Conservation (phyloP, 148 eudicot species). For the Nepenthes gracilis region DNA sequence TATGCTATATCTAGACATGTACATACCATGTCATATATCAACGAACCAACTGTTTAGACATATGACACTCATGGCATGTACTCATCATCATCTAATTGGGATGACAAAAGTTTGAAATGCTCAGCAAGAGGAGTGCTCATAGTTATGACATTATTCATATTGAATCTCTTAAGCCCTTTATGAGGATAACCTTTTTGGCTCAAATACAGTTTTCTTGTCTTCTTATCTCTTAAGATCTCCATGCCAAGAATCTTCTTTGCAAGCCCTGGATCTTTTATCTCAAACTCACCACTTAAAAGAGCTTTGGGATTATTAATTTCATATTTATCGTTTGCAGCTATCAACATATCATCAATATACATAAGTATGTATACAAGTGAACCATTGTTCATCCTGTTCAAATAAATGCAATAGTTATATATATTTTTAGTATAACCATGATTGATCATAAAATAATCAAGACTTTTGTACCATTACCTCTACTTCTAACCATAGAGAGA, state of each 20-base stretch:
- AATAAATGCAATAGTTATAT: conserved; percentile 4
- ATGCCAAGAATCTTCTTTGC: not conserved
- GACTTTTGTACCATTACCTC: conserved; percentile 5
- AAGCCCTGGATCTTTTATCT: conserved; percentile 1
- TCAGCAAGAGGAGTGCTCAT: not conserved
- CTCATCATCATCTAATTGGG: not conserved
- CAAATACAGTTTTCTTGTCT: not conserved
- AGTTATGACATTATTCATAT: not conserved
- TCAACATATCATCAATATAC: not conserved
- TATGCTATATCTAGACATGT: not conserved
- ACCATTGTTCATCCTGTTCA: not conserved
- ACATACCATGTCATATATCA: conserved; percentile 8
- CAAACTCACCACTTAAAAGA: not conserved
- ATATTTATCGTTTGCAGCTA: not conserved
- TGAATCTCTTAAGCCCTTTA: not conserved
- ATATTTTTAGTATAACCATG: not conserved
- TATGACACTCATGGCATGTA: not conserved
- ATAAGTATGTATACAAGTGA: not conserved
- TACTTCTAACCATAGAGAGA: conserved; percentile 8
- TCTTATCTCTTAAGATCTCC: not conserved
- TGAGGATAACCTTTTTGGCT: not conserved
- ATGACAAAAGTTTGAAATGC: not conserved
- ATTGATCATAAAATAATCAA: conserved; percentile 3
- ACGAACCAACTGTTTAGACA: not conserved
- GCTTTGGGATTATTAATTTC: not conserved